Evolutionary conservation across 352 stramenopile species (phyloP), one percentile per base, ranked within the genome.

Genomic region (Thalassiosira pacifica): DNA sequence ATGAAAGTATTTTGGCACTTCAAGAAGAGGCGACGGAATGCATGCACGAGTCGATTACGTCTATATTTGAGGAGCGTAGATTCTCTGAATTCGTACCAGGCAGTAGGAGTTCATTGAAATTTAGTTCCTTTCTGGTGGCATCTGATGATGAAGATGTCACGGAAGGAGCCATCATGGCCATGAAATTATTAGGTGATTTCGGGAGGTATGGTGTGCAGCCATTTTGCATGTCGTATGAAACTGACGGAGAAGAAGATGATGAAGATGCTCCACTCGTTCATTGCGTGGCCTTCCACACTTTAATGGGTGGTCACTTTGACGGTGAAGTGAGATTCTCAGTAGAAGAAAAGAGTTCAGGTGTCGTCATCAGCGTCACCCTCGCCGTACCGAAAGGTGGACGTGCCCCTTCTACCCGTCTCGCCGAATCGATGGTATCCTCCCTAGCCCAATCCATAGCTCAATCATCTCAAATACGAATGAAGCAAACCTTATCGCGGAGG

Each of bases 261-360:
- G 59, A 71, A 37, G 27, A 64, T 31, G 53, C 76, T 45, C 53
- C 61, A 69, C 77, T 85, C 55, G 24, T 70, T 53, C 52, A 68
- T 67, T 85, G 69, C 22, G 74, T 87, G 29, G 77, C 76, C 22
- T 83, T 85, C 59, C 81, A 93, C 26, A 93, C 91, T 10, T 45
- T 94, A 1, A 87, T 87, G 69, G 85, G 87, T 10, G 87, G 86
- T 32, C 87, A 91, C 78, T 95, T 94, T 65, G 91, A 93, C 69
- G 91, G 89, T 31, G 83, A 93, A 65, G 72, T 94, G 57, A 82
- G 88, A 71, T 85, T 94, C 48, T 70, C 64, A n/a, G 60, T 85
- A 19, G 82, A 91, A 11, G 53, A 89, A 52, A 86, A 48, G 22
- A 66, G 73, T n/a, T 3, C 27, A 45, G 10, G 45, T 57, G 45